Evolutionary conservation across 768 basidiomycete genomes (phyloP).

Genomic region (Tricholoma furcatifolium): DNA sequence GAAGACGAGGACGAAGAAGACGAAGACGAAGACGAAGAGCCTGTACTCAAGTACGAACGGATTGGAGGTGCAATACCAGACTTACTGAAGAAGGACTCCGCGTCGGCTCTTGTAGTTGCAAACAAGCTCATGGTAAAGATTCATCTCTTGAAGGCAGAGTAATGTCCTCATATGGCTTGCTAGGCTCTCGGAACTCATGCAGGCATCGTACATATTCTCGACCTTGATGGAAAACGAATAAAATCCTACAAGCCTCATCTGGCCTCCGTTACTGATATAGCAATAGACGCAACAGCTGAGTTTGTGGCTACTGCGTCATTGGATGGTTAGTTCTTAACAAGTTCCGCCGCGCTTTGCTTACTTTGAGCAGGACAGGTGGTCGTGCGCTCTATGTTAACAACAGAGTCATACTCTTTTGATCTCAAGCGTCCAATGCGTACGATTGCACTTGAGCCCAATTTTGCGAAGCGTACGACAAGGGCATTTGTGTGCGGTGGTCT

Average conservation of each 20-base stretch:
- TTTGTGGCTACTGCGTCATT: conserved; percentile 92
- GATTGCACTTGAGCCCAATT: conserved; percentile 88
- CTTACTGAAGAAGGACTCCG: conserved; percentile 85
- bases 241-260: conserved; percentile 90
- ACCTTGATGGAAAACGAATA: conserved; percentile 73
- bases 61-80: conserved; percentile 71
- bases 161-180: conserved; percentile 10
- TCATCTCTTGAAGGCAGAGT: background rate
- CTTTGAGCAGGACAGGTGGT: conserved; percentile 77
- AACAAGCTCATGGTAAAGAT: conserved; percentile 64
- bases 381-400: conserved; percentile 75
- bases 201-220: conserved; percentile 88
- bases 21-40: conserved; percentile 86
- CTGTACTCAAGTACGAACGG: conserved; percentile 87
- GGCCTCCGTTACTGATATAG: conserved; percentile 84
- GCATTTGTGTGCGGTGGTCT: conserved; percentile 91
- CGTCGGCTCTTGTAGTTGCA: conserved; percentile 77
- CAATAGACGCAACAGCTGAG: conserved; percentile 80
- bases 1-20: conserved; percentile 56
- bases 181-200: conserved; percentile 92
- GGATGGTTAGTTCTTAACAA: conserved; percentile 64
- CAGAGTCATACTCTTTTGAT: conserved; percentile 84
- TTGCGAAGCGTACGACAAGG: conserved; percentile 72
- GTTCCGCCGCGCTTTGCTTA: conserved; percentile 7
- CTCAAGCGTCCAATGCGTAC: conserved; percentile 91